Percentiles rank a stretch among this genome's conserved stretches.
Evolutionary conservation across 495 filamentous ascomycete species (phyloP).

Genomic region (Daldinia childiae): DNA sequence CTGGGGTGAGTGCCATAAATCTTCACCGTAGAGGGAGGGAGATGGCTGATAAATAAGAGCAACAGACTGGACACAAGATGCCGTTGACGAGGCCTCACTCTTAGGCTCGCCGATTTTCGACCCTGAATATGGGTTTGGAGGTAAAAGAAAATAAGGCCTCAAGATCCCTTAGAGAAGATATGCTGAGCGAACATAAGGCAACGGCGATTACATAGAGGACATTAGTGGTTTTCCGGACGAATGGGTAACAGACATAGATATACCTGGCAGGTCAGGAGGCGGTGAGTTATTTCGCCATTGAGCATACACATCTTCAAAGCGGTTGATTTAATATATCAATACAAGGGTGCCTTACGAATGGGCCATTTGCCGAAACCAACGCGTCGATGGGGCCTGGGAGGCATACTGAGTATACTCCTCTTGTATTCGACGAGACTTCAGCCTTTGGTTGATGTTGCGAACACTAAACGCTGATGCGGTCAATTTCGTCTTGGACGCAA

Average conservation of each 20-base stretch:
- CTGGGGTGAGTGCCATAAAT: slow-evolving; percentile 43
- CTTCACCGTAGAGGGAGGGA: not conserved
- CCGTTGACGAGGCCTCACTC: slow-evolving; percentile 45
- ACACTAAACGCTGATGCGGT: slow-evolving; percentile 12
- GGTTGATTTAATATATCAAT: not conserved
- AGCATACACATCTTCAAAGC: not conserved
- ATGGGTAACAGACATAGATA: slow-evolving; percentile 24
- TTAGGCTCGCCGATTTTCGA: slow-evolving; percentile 47
- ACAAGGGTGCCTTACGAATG: slow-evolving; percentile 45
- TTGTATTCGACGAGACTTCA: slow-evolving; percentile 51
- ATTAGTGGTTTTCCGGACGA: slow-evolving; percentile 36
- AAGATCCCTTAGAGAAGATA: slow-evolving; percentile 35
- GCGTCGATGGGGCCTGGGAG: slow-evolving; percentile 48
- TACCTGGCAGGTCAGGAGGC: slow-evolving; percentile 43
- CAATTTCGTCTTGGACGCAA: slow-evolving; percentile 22
- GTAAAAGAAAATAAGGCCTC: slow-evolving; percentile 20
- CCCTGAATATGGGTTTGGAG: slow-evolving; percentile 44
- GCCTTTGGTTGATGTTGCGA: slow-evolving; percentile 28
- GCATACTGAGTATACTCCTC: slow-evolving; percentile 43
- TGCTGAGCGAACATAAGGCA: slow-evolving; percentile 51
- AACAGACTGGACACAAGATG: slow-evolving; percentile 45
- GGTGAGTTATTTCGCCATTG: slow-evolving; percentile 29
- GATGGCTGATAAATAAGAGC: slow-evolving; percentile 7
- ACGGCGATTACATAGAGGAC: slow-evolving; percentile 56
- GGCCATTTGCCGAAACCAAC: slow-evolving; percentile 50